Conservation (phyloP, 495 filamentous ascomycete species). For the Neurospora sp. region DNA sequence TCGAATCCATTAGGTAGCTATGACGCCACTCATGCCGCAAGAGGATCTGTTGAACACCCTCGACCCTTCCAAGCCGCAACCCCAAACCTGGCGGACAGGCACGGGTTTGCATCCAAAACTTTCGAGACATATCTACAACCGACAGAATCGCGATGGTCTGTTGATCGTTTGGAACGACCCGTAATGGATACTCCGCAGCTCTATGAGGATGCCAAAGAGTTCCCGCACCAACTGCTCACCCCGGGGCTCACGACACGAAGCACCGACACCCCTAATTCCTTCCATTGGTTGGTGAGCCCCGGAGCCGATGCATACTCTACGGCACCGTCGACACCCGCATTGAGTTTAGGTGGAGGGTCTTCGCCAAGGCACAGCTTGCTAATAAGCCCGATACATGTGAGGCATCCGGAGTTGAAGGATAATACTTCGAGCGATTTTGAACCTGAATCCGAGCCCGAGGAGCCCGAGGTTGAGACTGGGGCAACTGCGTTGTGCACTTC, state of each 20-base stretch:
- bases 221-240: background rate
- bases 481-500: background rate
- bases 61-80: background rate
- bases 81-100: background rate
- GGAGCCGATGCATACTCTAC: conserved; percentile 19
- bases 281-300: conserved; percentile 3
- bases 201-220: conserved; percentile 16
- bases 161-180: background rate
- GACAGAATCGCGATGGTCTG: background rate
- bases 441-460: conserved; percentile 15
- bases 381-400: conserved; percentile 14
- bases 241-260: conserved; percentile 5
- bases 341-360: conserved; percentile 24
- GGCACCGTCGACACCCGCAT: conserved; percentile 29
- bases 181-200: conserved; percentile 18
- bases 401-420: conserved; percentile 10
- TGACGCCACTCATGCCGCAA: background rate
- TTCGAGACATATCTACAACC: background rate
- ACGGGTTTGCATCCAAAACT: background rate
- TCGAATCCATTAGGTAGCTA: background rate
- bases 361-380: conserved; percentile 28
- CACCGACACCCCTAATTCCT: conserved; percentile 1
- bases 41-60: background rate
- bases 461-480: background rate
- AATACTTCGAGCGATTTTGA: conserved; percentile 1